Conservation (phyloP, 2,329 filamentous ascomycete species). For the Xylaria arbuscula region DNA sequence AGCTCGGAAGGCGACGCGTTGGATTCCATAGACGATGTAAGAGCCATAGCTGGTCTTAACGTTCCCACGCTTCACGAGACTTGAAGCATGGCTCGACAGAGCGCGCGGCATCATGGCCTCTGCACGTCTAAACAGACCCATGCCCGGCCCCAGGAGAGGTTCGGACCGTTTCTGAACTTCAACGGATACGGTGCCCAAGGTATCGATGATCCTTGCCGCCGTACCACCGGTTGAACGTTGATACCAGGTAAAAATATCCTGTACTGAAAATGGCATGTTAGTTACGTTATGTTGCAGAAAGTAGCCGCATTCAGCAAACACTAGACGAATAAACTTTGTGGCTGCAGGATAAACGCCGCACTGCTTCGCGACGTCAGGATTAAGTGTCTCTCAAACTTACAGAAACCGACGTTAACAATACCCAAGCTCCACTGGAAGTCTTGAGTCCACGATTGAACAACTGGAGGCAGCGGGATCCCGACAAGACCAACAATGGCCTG, state of each 20-base stretch:
- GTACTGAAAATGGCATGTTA: constrained; percentile 62
- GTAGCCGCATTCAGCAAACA: background rate
- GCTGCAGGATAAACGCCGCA: background rate
- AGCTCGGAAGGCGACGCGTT: constrained; percentile 87
- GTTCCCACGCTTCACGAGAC: constrained; percentile 65
- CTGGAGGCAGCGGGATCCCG: constrained; percentile 82
- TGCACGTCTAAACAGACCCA: constrained; percentile 65
- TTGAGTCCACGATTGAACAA: constrained; percentile 93
- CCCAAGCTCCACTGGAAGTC: constrained; percentile 99
- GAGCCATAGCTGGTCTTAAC: constrained; percentile 65
- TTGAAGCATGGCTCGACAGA: constrained; percentile 49
- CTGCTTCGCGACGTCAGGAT: background rate
- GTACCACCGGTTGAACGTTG: constrained; percentile 91
- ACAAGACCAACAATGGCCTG: constrained; percentile 92
- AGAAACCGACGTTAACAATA: constrained; percentile 85
- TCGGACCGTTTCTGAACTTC: constrained; percentile 76
- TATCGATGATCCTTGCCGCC: constrained; percentile 81
- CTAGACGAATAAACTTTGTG: background rate
- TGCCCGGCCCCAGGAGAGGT: constrained; percentile 49
- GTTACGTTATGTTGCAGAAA: constrained; percentile 15
- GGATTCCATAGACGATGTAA: constrained; percentile 80
- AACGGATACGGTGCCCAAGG: constrained; percentile 80
- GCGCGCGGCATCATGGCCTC: constrained; percentile 62
- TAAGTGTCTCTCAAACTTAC: constrained; percentile 39
- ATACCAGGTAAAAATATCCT: constrained; percentile 93